Evolutionary conservation across 2,329 filamentous ascomycete genomes (phyloP).

Genomic region (Ophiocordyceps australis): DNA sequence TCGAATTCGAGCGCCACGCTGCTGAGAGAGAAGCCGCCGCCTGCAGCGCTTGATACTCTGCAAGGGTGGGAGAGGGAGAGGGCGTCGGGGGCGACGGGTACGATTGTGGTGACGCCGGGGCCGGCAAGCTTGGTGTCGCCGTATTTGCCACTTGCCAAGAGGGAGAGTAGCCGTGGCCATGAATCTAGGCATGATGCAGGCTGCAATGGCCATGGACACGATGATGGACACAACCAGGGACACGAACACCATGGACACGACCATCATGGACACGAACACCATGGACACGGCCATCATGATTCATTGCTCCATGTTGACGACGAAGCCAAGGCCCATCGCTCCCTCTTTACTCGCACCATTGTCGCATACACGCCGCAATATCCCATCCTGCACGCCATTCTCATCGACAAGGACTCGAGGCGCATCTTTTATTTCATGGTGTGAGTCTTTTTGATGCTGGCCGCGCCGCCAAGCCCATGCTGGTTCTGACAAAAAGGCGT

Average conservation of each 20-base stretch:
- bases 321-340: slow-evolving; percentile 20
- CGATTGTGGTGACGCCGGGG: slow-evolving; percentile 17
- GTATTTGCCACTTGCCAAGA: slow-evolving; percentile 8
- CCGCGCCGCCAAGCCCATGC: not conserved
- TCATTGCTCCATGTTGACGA: slow-evolving; percentile 5
- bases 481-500: too few relatives aligned
- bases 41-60: slow-evolving; percentile 13
- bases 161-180: too few relatives aligned
- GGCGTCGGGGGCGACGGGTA: slow-evolving; percentile 21
- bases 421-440: slow-evolving; percentile 95
- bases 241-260: slow-evolving; percentile 10
- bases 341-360: slow-evolving; percentile 53
- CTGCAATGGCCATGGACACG: too few relatives aligned
- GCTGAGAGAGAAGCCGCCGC: slow-evolving; percentile 12
- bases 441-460: too few relatives aligned
- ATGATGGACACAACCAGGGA: slow-evolving; percentile 4
- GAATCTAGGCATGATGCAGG: too few relatives aligned
- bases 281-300: slow-evolving; percentile 7
- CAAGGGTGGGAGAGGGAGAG: slow-evolving; percentile 21
- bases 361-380: slow-evolving; percentile 51
- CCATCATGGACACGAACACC: slow-evolving; percentile 11
- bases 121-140: slow-evolving; percentile 9
- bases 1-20: slow-evolving; percentile 11
- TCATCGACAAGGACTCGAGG: slow-evolving; percentile 81
- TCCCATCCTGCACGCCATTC: slow-evolving; percentile 68